Percentiles rank a stretch among this genome's conserved stretches.
These are phyloP conservation scores for Boletus sp. DNA, from an alignment of 768 basidiomycete genomes.

Conservation along the genomic window DNA sequence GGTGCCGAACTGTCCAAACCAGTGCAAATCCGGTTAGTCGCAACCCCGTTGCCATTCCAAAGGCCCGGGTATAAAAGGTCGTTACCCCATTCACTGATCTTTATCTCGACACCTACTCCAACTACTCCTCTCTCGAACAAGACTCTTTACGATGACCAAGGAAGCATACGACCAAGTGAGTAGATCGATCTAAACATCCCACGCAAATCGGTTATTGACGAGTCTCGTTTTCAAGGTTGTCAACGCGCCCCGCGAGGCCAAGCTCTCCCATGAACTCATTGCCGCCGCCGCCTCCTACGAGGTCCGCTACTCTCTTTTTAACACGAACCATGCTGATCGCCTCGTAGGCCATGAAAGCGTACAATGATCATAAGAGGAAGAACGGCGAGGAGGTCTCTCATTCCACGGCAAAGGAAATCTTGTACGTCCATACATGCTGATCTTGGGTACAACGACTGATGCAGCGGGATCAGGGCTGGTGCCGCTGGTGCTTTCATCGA, in stretches of 20 bases:
- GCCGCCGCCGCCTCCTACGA: slow-evolving; percentile 66
- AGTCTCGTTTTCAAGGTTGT: slow-evolving; percentile 34
- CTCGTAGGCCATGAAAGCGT: slow-evolving; percentile 60
- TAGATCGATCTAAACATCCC: not conserved
- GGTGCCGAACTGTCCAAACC: slow-evolving; percentile 2
- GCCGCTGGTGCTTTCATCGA: slow-evolving; percentile 52
- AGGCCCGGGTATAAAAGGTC: slow-evolving; percentile 16
- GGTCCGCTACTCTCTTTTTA: slow-evolving; percentile 30
- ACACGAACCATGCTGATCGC: not conserved
- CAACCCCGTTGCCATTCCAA: not conserved
- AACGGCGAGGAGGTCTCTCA: slow-evolving; percentile 52
- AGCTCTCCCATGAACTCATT: slow-evolving; percentile 62
- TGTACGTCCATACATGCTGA: slow-evolving; percentile 36
- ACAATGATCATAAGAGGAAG: slow-evolving; percentile 47
- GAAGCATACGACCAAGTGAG: slow-evolving; percentile 22
- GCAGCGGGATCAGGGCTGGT: slow-evolving; percentile 44
- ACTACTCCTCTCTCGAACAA: not conserved
- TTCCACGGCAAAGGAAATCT: slow-evolving; percentile 49
- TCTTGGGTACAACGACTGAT: not conserved
- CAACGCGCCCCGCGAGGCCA: slow-evolving; percentile 53
- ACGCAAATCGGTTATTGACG: not conserved
- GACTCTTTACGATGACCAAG: slow-evolving; percentile 10
- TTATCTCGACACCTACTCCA: slow-evolving; percentile 1
- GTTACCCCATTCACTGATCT: slow-evolving; percentile 1
- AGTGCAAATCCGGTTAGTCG: not conserved